phyloP scores from a whole-genome alignment of 2,329 filamentous ascomycete species.

The Scytalidium sp. region DNA sequence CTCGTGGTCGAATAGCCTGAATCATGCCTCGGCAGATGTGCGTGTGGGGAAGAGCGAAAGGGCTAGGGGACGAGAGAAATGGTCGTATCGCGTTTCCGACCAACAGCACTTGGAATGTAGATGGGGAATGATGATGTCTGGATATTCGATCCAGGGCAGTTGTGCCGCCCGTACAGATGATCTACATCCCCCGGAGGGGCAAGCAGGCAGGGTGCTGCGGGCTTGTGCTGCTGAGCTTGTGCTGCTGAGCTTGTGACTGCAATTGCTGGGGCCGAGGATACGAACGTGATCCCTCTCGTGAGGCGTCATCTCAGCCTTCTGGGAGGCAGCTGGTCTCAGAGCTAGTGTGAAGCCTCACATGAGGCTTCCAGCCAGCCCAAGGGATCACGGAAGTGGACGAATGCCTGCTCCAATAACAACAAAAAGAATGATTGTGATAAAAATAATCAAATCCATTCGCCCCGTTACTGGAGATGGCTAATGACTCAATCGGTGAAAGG shows the following conservation, averaged over 20 bases:
- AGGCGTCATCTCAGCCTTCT: not conserved
- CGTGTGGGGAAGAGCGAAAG: conserved; percentile 11
- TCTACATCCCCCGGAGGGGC: not conserved
- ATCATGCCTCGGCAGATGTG: conserved; percentile 8
- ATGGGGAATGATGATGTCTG: not conserved
- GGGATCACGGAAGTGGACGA: not conserved
- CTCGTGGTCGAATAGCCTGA: not conserved
- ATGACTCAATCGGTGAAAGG: too few species aligned
- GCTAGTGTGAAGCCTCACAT: not conserved
- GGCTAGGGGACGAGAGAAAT: not conserved
- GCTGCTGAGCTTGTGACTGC: not conserved
- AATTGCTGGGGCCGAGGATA: not conserved
- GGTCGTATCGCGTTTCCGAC: conserved; percentile 3
- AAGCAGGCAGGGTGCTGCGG: not conserved
- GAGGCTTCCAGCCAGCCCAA: not conserved
- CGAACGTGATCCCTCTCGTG: not conserved
- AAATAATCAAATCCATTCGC: too few species aligned
- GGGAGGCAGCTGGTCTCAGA: not conserved
- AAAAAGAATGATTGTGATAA: too few species aligned
- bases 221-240: not conserved
- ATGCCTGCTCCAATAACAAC: too few species aligned
- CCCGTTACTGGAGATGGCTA: too few species aligned
- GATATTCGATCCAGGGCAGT: not conserved
- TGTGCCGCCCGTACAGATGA: not conserved
- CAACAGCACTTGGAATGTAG: not conserved